phyloP scores from a whole-genome alignment of 1,284 basidiomycete species.

The Sanghuangporus sanghuang region DNA sequence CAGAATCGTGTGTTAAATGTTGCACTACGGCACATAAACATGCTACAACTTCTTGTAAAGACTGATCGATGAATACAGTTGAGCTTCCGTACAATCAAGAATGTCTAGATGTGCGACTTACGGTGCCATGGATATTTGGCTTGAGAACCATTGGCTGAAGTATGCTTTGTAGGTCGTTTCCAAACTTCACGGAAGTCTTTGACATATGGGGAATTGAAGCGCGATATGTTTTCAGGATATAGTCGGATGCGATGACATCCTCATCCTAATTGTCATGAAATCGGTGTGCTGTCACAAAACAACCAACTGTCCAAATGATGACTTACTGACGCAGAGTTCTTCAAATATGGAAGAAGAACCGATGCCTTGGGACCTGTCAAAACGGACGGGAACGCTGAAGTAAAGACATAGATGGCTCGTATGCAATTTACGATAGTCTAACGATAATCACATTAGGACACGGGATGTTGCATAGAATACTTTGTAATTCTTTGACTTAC shows the following conservation, averaged over 20 bases:
- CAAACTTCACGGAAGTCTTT: slow-evolving; percentile 81
- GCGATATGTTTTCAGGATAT: slow-evolving; percentile 84
- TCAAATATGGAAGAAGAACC: slow-evolving; percentile 82
- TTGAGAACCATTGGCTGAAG: slow-evolving; percentile 87
- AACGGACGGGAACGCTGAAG: slow-evolving; percentile 73
- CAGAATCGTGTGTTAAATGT: slow-evolving; percentile 83
- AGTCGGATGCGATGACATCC: slow-evolving; percentile 78
- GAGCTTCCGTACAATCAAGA: background rate
- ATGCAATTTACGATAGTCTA: slow-evolving; percentile 80
- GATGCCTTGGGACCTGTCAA: slow-evolving; percentile 79
- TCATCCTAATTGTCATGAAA: slow-evolving; percentile 51
- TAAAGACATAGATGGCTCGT: slow-evolving; percentile 78
- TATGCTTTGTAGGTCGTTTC: slow-evolving; percentile 74
- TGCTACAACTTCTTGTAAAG: slow-evolving; percentile 84
- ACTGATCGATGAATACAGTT: slow-evolving; percentile 35
- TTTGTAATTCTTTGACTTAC: slow-evolving; percentile 38
- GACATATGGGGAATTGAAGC: slow-evolving; percentile 84
- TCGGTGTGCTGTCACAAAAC: slow-evolving; percentile 7
- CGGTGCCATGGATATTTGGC: slow-evolving; percentile 61
- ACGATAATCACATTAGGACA: background rate
- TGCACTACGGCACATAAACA: slow-evolving; percentile 87
- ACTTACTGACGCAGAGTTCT: slow-evolving; percentile 68
- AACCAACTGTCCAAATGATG: background rate
- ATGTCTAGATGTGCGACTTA: slow-evolving; percentile 30
- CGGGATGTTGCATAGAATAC: slow-evolving; percentile 18